Base-by-base conservation (phyloP, 1,284 basidiomycete genomes). In the Cutaneotrichosporon arboriforme region DNA sequence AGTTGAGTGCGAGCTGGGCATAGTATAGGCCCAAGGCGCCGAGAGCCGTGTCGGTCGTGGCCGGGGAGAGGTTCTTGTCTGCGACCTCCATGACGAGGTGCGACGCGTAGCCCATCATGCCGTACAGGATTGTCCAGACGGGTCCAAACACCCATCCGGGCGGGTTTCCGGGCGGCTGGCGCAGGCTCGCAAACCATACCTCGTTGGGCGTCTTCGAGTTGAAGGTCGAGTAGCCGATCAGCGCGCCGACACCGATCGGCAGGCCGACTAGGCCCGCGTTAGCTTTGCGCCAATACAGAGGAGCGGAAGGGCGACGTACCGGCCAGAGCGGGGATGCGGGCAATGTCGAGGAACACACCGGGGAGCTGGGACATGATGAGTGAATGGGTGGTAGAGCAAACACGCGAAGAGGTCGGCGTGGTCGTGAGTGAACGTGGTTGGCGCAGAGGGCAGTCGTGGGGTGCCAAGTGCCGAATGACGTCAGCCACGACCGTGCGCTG, bases 71-170 rank as follows among this genome's bases (percentile, higher is more conserved):
- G 36, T 39, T 48, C 36, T 40, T 43, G 63, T 86, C 84, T 54
- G 83, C 74, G 0, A 79, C 75, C 58, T 79, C 77, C 42, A 81
- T 81, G 5, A 83, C 79, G 22, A 88, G 67, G 72, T 88, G 83
- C 5, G 84, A 85, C 1, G 85, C 84, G 66, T 82, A 86, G 42
- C 87, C 86, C 83, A 87, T 86, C 15, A 79, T 50, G 22, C 80
- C 81, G 61, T 68, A 69, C 20, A 68, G 64, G 38, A 65, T 51
- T 43, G 69, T 67, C 67, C 65, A 69, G 51, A 66, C 55, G 23
- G 55, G 55, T 8, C 55, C 55, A 26, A 52, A 56, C 15, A 43
- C 55, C 50, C 50, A 52, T 33, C 26, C 22, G 17, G 55, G 55
- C 2, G 55, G 55, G 22, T 34, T 31, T 15, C 42, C 46, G n/a